Base-by-base conservation (phyloP, 805 yeast species). In the Ogataea pilisensis region DNA sequence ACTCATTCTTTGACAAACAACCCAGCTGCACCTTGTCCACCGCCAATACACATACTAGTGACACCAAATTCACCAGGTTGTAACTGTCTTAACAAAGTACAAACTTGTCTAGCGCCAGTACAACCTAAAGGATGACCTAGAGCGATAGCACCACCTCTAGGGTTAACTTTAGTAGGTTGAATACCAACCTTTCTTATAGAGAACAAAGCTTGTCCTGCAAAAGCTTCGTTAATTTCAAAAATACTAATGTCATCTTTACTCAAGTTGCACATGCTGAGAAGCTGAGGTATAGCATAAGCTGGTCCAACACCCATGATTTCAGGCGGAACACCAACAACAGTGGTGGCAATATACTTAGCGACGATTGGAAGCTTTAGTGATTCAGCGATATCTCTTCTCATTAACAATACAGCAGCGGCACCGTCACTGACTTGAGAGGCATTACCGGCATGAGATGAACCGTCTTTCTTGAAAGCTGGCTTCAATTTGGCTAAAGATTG, bases 251-350 rank as follows among this genome's bases (percentile, higher is more conserved):
- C 95, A 35, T 75, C 73, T 22, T 76, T 70, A 6, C 72, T 65
- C 45, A 90, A 62, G 6, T 51, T 51, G 24, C 53, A 45, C 39
- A 70, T 53, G 8, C 48, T 39, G 51, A 91, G 75, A 16, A 87
- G 82, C 41, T 75, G 76, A 46, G 99, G 98, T 55, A 91, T 90
- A 44, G 98, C 99, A 55, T 76, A 79, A 21, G 95, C 97, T 43
- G 99, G 99, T 33, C 98, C 99, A 55, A 91, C 80, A 44, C 98
- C 99, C 99, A 91, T 91, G 46, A 90, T 78, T 66, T 88, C 95
- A 18, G 97, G 97, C 41, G 97, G 96, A 34, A 90, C 96, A 54
- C 99, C 99, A 42, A 85, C 91, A 31, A 81, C 70, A 51, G 83
- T 76, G 57, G 86, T 81, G 53, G 81, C 83, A 47, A 89, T 79